These are phyloP conservation scores for Exophiala dermatitidis DNA, from an alignment of 2,329 filamentous ascomycete genomes.

Conservation along the genomic window DNA sequence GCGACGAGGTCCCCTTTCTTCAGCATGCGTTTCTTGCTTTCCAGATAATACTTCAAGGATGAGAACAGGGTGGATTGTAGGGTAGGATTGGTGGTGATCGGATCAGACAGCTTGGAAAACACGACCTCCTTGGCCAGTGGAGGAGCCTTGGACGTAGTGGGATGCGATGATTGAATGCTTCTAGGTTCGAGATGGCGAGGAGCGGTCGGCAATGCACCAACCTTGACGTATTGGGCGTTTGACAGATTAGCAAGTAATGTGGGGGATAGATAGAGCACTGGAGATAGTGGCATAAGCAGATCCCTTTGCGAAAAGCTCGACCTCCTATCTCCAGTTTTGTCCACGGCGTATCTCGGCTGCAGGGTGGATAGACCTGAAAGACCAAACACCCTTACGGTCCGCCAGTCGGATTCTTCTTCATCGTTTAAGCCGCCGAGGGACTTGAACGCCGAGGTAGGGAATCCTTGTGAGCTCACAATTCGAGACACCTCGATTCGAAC, in stretches of 20 bases:
- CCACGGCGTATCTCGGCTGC: conserved; percentile 51
- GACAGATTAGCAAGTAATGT: conserved; percentile 81
- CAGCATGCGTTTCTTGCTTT: conserved; percentile 71
- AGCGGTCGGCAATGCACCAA: conserved; percentile 52
- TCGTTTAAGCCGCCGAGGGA: conserved; percentile 24
- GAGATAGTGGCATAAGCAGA: conserved; percentile 42
- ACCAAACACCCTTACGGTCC: conserved; percentile 81
- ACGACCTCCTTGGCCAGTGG: conserved; percentile 70
- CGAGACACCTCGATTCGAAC: conserved; percentile 72
- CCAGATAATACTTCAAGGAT: conserved; percentile 82
- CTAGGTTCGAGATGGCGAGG: conserved; percentile 19
- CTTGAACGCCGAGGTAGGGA: conserved; percentile 19
- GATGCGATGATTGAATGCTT: conserved; percentile 11
- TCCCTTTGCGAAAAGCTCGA: conserved; percentile 49
- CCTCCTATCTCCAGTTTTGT: conserved; percentile 43
- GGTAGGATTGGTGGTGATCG: conserved; percentile 74
- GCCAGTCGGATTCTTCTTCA: conserved; percentile 64
- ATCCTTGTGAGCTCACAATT: conserved; percentile 46
- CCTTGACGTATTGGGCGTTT: conserved; percentile 66
- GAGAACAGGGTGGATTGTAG: conserved; percentile 81
- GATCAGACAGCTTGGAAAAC: conserved; percentile 79
- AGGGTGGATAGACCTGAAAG: conserved; percentile 59
- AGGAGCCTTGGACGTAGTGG: conserved; percentile 39
- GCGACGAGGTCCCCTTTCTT: conserved; percentile 83
- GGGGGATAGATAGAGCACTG: conserved; percentile 71